Evolutionary conservation across 129 eudicot species (phyloP).

Genomic region (Escallonia rubra): DNA sequence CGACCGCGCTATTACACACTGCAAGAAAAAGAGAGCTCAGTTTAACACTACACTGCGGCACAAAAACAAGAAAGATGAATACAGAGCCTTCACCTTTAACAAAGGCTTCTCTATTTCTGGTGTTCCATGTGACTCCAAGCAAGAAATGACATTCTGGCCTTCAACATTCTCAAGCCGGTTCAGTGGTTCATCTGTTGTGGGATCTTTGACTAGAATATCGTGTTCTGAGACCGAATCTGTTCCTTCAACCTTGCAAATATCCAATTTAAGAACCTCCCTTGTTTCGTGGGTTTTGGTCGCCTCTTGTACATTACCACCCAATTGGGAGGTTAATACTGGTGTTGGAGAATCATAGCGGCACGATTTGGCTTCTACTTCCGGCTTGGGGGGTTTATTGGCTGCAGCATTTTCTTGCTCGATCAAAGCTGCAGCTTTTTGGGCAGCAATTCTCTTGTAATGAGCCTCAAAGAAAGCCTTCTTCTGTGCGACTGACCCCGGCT

Average conservation of each 20-base stretch:
- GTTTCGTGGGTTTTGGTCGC: background rate
- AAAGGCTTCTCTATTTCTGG: conserved; percentile 36
- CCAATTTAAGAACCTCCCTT: background rate
- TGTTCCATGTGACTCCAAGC: conserved; percentile 34
- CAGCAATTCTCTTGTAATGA: conserved; percentile 87
- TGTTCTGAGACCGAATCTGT: background rate
- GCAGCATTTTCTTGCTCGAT: conserved; percentile 60
- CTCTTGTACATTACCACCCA: background rate
- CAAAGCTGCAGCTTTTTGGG: conserved; percentile 69
- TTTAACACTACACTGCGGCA: background rate
- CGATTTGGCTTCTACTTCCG: conserved; percentile 17
- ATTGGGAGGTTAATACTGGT: background rate
- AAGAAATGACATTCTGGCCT: conserved; percentile 27
- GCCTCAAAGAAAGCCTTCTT: conserved; percentile 96
- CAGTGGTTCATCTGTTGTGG: conserved; percentile 13
- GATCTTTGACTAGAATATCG: conserved; percentile 2
- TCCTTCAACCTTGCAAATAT: background rate
- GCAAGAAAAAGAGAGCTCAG: background rate
- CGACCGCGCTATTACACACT: conserved; percentile 1
- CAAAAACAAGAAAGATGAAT: background rate
- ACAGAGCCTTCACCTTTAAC: conserved; percentile 38
- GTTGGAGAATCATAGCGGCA: conserved; percentile 23
- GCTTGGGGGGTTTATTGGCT: background rate
- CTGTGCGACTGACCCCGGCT: conserved; percentile 89
- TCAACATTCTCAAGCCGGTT: conserved; percentile 27